These are phyloP conservation scores for Limnanthes douglasii DNA, from an alignment of 345 rosid genomes.

Conservation along the genomic window DNA sequence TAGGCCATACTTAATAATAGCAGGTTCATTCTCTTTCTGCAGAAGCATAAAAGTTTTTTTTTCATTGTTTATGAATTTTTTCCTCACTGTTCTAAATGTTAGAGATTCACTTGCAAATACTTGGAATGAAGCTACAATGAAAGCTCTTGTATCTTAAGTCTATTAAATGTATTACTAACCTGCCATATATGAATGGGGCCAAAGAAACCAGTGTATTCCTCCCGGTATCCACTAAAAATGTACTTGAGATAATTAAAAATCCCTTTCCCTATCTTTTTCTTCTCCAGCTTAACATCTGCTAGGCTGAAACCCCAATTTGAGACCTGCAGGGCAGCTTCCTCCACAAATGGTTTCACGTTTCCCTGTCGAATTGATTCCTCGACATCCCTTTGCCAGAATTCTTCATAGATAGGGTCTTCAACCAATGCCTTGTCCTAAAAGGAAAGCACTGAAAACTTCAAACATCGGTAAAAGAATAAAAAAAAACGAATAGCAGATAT, in stretches of 20 bases:
- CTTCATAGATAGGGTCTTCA: conserved; percentile 56
- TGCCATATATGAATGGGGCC: conserved; percentile 76
- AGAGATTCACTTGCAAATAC: too few relatives aligned
- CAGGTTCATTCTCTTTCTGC: too few relatives aligned
- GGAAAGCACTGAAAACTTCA: too few relatives aligned
- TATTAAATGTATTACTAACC: too few relatives aligned
- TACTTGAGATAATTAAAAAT: conserved; percentile 21
- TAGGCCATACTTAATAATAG: too few relatives aligned
- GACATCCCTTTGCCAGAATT: conserved; percentile 65
- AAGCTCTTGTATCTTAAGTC: too few relatives aligned
- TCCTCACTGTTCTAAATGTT: too few relatives aligned
- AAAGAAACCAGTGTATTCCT: conserved; percentile 43
- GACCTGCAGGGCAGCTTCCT: conserved; percentile 53
- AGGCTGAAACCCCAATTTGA: conserved; percentile 63
- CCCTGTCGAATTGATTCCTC: conserved; percentile 60
- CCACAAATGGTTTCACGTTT: conserved; percentile 41
- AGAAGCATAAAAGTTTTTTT: too few relatives aligned
- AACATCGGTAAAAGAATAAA: too few relatives aligned
- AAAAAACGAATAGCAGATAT: too few relatives aligned
- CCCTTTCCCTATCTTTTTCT: conserved; percentile 29
- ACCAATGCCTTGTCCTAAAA: conserved; percentile 49
- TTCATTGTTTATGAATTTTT: too few relatives aligned
- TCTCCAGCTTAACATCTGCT: conserved; percentile 39
- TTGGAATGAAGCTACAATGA: too few relatives aligned
- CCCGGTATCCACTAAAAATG: conserved; percentile 18